Evolutionary conservation across 495 filamentous ascomycete genomes (phyloP).

Genomic region (Aspergillus avenaceus): DNA sequence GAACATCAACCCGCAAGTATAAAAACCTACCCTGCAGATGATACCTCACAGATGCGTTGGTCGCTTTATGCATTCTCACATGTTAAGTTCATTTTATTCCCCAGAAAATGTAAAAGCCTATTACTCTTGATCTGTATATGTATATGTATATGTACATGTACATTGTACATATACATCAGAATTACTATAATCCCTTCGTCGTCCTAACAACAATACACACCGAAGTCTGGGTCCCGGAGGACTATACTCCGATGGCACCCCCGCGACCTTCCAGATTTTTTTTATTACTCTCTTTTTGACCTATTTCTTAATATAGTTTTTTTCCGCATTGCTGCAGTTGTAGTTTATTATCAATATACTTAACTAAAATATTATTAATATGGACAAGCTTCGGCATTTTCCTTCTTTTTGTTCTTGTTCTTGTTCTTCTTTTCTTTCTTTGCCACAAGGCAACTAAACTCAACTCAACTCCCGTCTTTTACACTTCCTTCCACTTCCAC

Average conservation of each 20-base stretch:
- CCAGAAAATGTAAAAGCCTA: background rate
- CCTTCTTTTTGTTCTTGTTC: too few species aligned
- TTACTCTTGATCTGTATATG: background rate
- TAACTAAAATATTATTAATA: background rate
- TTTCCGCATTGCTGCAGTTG: background rate
- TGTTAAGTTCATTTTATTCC: background rate
- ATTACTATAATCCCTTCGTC: too few species aligned
- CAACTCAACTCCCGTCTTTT: too few species aligned
- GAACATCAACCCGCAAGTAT: too few species aligned
- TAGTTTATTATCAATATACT: background rate
- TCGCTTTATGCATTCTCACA: background rate
- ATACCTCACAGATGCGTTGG: background rate
- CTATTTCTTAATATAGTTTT: background rate
- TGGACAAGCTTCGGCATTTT: too few species aligned
- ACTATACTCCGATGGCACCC: slow-evolving; percentile 1
- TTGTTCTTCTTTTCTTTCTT: too few species aligned
- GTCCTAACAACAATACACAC: background rate
- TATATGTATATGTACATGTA: too few species aligned
- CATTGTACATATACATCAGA: too few species aligned
- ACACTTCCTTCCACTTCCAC: too few species aligned
- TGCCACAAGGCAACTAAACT: too few species aligned
- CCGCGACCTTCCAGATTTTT: background rate
- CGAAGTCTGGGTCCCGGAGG: slow-evolving; percentile 4
- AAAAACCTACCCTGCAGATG: background rate
- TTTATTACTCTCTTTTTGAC: too few species aligned